These are phyloP conservation scores for Phaeosphaeriaceae sp. DNA, from an alignment of 2,329 filamentous ascomycete species.

Conservation along the genomic window DNA sequence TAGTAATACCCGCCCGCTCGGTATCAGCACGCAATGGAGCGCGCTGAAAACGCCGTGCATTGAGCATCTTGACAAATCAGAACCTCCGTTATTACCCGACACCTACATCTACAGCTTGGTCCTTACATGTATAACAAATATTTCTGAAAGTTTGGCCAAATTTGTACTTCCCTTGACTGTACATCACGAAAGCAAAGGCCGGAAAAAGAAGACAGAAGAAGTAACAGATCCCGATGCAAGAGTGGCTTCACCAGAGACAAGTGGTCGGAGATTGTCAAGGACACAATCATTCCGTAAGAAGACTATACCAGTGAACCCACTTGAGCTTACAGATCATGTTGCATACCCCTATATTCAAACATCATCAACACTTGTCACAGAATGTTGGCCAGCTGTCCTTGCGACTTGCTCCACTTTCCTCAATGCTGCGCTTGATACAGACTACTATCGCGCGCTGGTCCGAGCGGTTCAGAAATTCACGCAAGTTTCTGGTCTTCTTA, in stretches of 20 bases:
- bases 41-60: conserved; percentile 84
- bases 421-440: conserved; percentile 87
- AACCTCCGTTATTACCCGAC: conserved; percentile 81
- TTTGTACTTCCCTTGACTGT: conserved; percentile 92
- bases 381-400: conserved; percentile 94
- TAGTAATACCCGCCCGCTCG: conserved; percentile 69
- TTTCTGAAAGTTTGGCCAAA: conserved; percentile 91
- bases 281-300: conserved; percentile 74
- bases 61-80: conserved; percentile 91
- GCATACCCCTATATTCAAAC: conserved; percentile 73
- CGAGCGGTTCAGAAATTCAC: conserved; percentile 94
- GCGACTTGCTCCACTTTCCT: conserved; percentile 96
- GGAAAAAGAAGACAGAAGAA: conserved; percentile 48
- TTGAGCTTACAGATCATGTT: conserved; percentile 75
- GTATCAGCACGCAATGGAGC: conserved; percentile 93
- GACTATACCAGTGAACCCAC: conserved; percentile 82
- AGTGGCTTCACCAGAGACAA: conserved; percentile 28
- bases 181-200: conserved; percentile 66
- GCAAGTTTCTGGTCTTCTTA: conserved; percentile 88
- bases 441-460: conserved; percentile 92
- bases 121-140: conserved; percentile 83
- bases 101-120: conserved; percentile 93
- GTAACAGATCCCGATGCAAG: conserved; percentile 26
- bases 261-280: conserved; percentile 57
- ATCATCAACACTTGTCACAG: conserved; percentile 82